These are phyloP conservation scores for Panaeolus cyanescens DNA, from an alignment of 768 basidiomycete genomes.

Conservation along the genomic window DNA sequence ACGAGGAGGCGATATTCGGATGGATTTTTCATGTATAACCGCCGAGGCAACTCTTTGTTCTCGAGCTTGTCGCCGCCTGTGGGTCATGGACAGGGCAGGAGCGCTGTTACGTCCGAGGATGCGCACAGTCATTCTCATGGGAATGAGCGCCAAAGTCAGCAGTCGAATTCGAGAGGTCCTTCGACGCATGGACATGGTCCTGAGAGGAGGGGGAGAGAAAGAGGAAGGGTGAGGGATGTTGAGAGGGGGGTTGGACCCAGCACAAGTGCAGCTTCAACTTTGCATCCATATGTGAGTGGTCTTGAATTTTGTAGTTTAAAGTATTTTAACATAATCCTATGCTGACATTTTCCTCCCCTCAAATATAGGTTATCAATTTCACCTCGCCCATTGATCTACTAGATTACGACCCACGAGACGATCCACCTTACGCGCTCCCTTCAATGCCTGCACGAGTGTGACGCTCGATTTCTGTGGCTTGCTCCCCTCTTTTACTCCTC, in stretches of 20 bases:
- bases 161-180: conserved; percentile 4
- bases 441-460: neutral
- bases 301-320: no score
- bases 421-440: neutral
- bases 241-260: conserved; percentile 16
- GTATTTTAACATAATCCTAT: no score
- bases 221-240: conserved; percentile 12
- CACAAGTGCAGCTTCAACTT: conserved; percentile 16
- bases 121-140: conserved; percentile 2
- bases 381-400: conserved; percentile 46
- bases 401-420: conserved; percentile 14
- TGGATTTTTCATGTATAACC: conserved; percentile 30
- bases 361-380: conserved; percentile 39
- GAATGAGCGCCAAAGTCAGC: conserved; percentile 2
- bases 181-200: neutral
- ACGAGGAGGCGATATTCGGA: conserved; percentile 30
- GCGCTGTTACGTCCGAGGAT: conserved; percentile 13
- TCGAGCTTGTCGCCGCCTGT: neutral
- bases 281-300: conserved; percentile 46
- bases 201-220: conserved; percentile 1
- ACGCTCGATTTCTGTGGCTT: neutral
- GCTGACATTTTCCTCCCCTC: conserved; percentile 4
- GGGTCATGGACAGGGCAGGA: neutral
- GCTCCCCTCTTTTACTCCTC: neutral
- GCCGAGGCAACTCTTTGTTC: conserved; percentile 16